Conservation (phyloP, 768 basidiomycete genomes). For the Clitopilus hobsonii region DNA sequence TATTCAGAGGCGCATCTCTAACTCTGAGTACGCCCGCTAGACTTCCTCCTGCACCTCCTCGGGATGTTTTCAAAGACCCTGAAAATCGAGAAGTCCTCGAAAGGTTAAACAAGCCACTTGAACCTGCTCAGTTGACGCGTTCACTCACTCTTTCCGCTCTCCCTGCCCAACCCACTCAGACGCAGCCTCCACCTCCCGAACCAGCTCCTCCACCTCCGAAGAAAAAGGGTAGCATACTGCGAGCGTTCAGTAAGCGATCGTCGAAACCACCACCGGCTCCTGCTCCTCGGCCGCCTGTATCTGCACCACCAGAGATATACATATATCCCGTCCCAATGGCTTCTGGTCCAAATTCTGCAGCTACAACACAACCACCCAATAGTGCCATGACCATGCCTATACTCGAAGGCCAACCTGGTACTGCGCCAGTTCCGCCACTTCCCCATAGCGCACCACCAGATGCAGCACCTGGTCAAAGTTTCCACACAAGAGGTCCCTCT, state of each 20-base stretch:
- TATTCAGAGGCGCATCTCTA: not conserved
- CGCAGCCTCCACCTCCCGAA: not conserved
- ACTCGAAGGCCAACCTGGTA: not conserved
- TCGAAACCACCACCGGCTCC: not conserved
- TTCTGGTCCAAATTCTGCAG: not conserved
- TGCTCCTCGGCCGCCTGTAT: not conserved
- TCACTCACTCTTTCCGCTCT: not conserved
- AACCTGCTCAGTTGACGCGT: not conserved
- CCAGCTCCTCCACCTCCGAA: not conserved
- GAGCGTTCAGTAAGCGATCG: not conserved
- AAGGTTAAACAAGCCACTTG: not conserved
- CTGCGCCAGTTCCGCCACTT: not conserved
- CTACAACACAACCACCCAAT: not conserved
- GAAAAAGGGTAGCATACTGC: not conserved
- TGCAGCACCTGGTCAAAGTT: not conserved
- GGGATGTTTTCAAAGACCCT: constrained; percentile 41
- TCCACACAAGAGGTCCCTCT: not conserved
- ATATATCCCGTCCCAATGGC: not conserved
- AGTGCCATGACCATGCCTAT: not conserved
- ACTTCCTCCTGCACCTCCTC: constrained; percentile 59
- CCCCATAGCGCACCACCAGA: not conserved
- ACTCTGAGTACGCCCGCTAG: not conserved
- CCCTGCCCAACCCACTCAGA: not conserved
- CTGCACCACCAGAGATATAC: not conserved
- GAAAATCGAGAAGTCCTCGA: not conserved